phyloP scores from a whole-genome alignment of 768 basidiomycete genomes.

The Steccherinum ochraceum region DNA sequence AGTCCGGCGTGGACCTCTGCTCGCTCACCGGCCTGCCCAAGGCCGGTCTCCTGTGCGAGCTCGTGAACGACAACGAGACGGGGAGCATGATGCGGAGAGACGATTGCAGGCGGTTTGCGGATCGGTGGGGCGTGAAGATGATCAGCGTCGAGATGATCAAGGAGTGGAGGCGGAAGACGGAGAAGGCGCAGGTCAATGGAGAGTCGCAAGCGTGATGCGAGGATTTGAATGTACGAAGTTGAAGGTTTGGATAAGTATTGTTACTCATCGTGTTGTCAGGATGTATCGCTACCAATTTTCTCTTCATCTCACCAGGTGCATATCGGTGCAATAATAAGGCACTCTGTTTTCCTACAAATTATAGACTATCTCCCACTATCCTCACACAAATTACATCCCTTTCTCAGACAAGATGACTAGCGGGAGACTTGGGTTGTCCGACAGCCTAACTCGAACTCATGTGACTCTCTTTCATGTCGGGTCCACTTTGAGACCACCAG shows the following conservation, averaged over 20 bases:
- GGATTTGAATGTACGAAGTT: neutral
- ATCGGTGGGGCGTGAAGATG: constrained; percentile 86
- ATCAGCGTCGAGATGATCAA: constrained; percentile 87
- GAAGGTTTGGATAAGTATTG: neutral
- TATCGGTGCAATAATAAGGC: neutral
- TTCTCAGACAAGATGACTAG: no score
- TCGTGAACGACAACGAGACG: constrained; percentile 85
- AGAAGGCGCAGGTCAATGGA: neutral
- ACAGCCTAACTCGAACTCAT: no score
- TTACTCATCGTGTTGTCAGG: neutral
- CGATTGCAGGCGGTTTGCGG: constrained; percentile 88
- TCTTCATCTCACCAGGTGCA: neutral
- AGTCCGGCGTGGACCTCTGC: constrained; percentile 86
- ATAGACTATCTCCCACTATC: no score
- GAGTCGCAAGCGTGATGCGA: neutral
- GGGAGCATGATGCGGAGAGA: constrained; percentile 95
- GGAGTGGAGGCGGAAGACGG: constrained; percentile 28
- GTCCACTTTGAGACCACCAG: no score
- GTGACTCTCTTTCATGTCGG: no score
- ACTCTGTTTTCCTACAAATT: neutral
- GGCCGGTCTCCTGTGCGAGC: constrained; percentile 87
- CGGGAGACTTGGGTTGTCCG: no score
- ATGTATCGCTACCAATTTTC: neutral
- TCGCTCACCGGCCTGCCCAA: constrained; percentile 56
- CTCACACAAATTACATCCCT: no score